Evolutionary conservation across 257 asterid genomes (phyloP), one percentile per base, ranked within the genome.

Genomic region (Anisodus tanguticus): DNA sequence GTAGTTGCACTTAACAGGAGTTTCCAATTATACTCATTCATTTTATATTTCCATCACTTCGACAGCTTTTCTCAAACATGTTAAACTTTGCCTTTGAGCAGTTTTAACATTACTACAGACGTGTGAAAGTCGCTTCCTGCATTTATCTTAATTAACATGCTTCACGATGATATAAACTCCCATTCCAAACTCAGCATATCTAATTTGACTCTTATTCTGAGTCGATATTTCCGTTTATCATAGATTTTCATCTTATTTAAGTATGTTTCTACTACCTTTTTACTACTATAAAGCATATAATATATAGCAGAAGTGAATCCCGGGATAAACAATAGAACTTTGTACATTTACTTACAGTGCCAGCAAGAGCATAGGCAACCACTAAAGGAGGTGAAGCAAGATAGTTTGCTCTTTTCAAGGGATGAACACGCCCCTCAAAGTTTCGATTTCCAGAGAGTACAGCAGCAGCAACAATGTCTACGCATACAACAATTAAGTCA

Each of bases 301-400:
- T 51, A 51, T 76, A 76, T 76, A 39, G 63, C 63, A 53, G 64
- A 77, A 53, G 49, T 49, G 13, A 77, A 53, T 2, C 64, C 64
- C 47, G 26, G 64, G 82, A 77, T 8, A 31, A 51, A 26, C 58
- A 26, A 77, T 26, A 53, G 5, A 26, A 53, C 45, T 77, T 13
- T n/a, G 49, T 53, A 10, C 82, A 77, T 74, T 83, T 43, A 89
- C 97, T 82, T 84, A 95, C 98, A 86, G 98, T 94, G 89, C 99
- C 99, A 88, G 99, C 97, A 87, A 95, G 98, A 53, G 99, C 99
- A 89, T 95, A 95, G 35, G 98, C 99, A 82, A 95, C 99, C 84
- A 95, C 99, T 37, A 95, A 89, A 82, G 99, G 99, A 85, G 99
- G 99, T 83, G 99, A 95, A 84, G 99, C 98, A 83, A 95, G 97